A percentile compares a stretch with the other conserved stretches of the same genome.
These are phyloP conservation scores for Leccinum brunneo-olivaceum DNA, from an alignment of 1,284 basidiomycete genomes.

Conservation along the genomic window DNA sequence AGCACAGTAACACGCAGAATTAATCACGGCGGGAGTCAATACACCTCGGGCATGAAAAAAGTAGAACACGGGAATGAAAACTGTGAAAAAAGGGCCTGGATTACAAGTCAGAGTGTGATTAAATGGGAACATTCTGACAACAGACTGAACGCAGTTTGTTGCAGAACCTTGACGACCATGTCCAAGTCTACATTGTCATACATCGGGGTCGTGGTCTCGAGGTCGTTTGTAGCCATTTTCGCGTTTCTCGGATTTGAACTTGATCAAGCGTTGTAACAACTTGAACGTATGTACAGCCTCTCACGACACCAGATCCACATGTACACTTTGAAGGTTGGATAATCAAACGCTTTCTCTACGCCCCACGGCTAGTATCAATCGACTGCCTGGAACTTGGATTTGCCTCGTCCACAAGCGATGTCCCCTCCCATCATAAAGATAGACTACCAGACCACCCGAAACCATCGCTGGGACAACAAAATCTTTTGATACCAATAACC, in stretches of 20 bases:
- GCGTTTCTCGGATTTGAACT: too few species aligned
- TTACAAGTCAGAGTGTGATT: constrained; percentile 5
- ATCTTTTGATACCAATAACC: background rate
- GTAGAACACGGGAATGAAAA: constrained; percentile 71
- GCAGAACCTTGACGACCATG: constrained; percentile 67
- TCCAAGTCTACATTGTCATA: constrained; percentile 69
- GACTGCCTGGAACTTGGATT: too few species aligned
- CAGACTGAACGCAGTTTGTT: constrained; percentile 73
- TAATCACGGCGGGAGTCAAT: constrained; percentile 46
- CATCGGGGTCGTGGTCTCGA: constrained; percentile 21
- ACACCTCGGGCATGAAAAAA: constrained; percentile 58
- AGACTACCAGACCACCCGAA: too few species aligned
- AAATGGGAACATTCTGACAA: constrained; percentile 9
- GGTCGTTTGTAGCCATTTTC: constrained; percentile 9
- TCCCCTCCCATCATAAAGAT: too few species aligned
- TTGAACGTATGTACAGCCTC: too few species aligned
- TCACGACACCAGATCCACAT: too few species aligned
- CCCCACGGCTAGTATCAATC: too few species aligned
- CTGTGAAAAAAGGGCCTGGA: constrained; percentile 74
- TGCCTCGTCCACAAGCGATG: too few species aligned
- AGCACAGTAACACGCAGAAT: constrained; percentile 48
- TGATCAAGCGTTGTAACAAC: too few species aligned
- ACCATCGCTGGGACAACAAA: background rate
- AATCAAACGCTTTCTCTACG: too few species aligned
- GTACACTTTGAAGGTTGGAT: too few species aligned